Percentiles rank a stretch among this genome's conserved stretches.
Evolutionary conservation across 768 basidiomycete genomes (phyloP).

Genomic region (Hemileccinum rubropunctum): DNA sequence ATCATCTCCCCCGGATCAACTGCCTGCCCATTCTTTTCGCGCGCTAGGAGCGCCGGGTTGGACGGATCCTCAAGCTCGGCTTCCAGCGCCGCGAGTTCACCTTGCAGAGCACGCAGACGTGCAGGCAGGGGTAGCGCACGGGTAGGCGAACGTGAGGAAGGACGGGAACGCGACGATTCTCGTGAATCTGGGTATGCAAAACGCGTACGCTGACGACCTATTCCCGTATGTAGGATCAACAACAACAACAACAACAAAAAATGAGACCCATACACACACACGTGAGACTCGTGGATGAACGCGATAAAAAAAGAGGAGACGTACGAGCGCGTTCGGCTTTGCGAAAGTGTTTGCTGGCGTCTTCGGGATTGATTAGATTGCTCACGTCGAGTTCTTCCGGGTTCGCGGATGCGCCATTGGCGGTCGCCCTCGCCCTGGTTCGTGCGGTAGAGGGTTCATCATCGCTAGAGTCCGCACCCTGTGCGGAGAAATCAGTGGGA

Average conservation of each 20-base stretch:
- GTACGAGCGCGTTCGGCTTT: constrained; percentile 66
- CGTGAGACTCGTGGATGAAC: too few species aligned
- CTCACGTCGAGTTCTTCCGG: constrained; percentile 71
- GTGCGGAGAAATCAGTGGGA: constrained; percentile 7
- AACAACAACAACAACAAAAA: too few species aligned
- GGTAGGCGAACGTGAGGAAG: constrained; percentile 33
- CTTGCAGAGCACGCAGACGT: constrained; percentile 64
- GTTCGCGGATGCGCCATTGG: constrained; percentile 35
- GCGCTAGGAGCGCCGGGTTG: constrained; percentile 62
- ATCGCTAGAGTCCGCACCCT: constrained; percentile 66
- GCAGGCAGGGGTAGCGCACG: constrained; percentile 47
- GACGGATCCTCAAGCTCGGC: constrained; percentile 77
- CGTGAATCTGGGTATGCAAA: constrained; percentile 69
- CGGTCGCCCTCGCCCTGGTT: constrained; percentile 30
- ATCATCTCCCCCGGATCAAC: constrained; percentile 76
- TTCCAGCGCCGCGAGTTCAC: constrained; percentile 80
- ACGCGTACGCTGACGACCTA: constrained; percentile 52
- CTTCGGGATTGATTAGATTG: constrained; percentile 59
- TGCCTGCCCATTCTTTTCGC: constrained; percentile 47
- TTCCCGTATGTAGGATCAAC: too few species aligned
- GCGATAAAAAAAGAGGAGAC: constrained; percentile 8
- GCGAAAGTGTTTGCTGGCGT: constrained; percentile 68
- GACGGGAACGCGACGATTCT: constrained; percentile 35
- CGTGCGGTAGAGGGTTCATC: constrained; percentile 52
- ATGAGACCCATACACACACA: too few species aligned